Conservation (phyloP, 2,329 filamentous ascomycete species). For the Alternaria triticina region DNA sequence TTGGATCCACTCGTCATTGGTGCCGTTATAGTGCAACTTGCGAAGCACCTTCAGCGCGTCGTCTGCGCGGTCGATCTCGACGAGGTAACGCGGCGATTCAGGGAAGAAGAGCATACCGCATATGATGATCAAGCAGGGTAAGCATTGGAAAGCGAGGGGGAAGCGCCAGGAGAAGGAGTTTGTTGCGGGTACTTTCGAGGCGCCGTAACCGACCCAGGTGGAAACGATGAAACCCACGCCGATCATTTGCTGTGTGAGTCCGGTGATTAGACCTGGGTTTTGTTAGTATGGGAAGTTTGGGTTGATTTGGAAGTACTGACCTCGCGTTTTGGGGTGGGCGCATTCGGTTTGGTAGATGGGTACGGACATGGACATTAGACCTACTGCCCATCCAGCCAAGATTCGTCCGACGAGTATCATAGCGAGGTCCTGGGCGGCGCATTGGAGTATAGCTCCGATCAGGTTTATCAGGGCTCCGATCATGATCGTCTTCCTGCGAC, state of each 20-base stretch:
- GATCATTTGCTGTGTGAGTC: conserved; percentile 64
- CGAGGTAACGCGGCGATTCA: conserved; percentile 46
- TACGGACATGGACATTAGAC: conserved; percentile 64
- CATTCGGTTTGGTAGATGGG: conserved; percentile 70
- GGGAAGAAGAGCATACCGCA: conserved; percentile 53
- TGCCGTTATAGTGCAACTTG: conserved; percentile 62
- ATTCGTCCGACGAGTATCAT: conserved; percentile 67
- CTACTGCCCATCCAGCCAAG: conserved; percentile 65
- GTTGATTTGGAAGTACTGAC: conserved; percentile 26
- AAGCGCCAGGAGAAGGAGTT: conserved; percentile 52
- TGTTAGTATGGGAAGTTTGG: not conserved
- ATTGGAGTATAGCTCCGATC: conserved; percentile 65
- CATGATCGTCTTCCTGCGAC: conserved; percentile 65
- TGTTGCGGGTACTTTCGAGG: conserved; percentile 42
- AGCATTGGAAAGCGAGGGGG: conserved; percentile 55
- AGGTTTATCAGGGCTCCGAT: conserved; percentile 65
- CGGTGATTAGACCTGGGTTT: conserved; percentile 56
- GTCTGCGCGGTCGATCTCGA: conserved; percentile 60
- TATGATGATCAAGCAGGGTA: conserved; percentile 54
- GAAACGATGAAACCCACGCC: conserved; percentile 64
- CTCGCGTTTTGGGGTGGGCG: conserved; percentile 64
- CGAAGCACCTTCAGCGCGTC: conserved; percentile 56
- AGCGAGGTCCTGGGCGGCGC: conserved; percentile 60
- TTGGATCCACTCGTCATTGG: conserved; percentile 64
- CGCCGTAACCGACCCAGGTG: conserved; percentile 59